Evolutionary conservation across 1,139 yeast species (phyloP).

Genomic region (Oligophagozyma castellii): DNA sequence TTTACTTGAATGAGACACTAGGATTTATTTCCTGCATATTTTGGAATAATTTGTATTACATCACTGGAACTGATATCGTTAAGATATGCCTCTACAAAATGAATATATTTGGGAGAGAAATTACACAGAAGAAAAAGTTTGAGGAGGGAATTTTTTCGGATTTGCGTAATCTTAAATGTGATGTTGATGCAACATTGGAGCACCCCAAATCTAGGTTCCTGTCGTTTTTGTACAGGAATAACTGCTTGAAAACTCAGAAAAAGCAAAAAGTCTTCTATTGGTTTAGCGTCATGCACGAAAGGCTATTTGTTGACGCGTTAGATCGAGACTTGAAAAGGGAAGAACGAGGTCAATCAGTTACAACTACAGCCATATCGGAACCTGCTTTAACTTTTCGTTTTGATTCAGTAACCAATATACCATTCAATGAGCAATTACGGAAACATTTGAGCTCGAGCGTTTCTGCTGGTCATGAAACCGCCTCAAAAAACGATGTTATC

Average conservation of each 20-base stretch:
- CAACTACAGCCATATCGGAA: constrained; percentile 45
- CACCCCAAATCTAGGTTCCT: constrained; percentile 78
- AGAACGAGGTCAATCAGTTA: constrained; percentile 37
- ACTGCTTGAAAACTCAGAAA: constrained; percentile 86
- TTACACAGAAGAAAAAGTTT: constrained; percentile 78
- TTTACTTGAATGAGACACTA: constrained; percentile 76
- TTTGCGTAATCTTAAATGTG: constrained; percentile 73
- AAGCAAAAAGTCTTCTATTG: constrained; percentile 95
- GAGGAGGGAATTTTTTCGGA: constrained; percentile 96
- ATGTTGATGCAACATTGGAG: constrained; percentile 78
- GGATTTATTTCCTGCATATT: constrained; percentile 83
- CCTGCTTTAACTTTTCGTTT: constrained; percentile 52
- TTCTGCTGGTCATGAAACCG: too few species aligned
- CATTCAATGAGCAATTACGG: constrained; percentile 12
- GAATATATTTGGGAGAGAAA: constrained; percentile 78
- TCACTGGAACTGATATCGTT: constrained; percentile 94
- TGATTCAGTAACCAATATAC: constrained; percentile 16
- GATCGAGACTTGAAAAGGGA: constrained; percentile 88
- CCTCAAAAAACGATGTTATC: too few species aligned
- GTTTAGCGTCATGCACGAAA: constrained; percentile 93
- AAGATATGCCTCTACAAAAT: constrained; percentile 81
- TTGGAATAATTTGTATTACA: constrained; percentile 82
- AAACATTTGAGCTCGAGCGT: constrained; percentile 9
- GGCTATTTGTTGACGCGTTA: constrained; percentile 81
- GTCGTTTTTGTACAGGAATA: constrained; percentile 71